Evolutionary conservation across 2,329 filamentous ascomycete genomes (phyloP), one percentile per base, ranked within the genome.

Genomic region (Penicillium sp.): DNA sequence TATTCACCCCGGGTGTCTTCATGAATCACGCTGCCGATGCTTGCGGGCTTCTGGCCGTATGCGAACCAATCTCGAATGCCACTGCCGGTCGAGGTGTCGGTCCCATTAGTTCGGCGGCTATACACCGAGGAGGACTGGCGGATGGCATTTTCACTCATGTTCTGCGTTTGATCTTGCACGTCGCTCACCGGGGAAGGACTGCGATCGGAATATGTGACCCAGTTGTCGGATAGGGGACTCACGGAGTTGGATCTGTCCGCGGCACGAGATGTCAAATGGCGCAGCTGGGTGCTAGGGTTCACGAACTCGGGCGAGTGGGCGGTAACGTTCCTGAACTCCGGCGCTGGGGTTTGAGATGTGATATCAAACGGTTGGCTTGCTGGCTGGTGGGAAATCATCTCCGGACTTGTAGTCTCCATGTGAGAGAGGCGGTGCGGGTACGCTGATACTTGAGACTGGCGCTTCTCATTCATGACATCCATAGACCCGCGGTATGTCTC

Each of bases 401-500:
- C 54, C 2, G 62, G 58, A 29, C 56, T 56, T 15, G 57, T 50
- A 12, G 56, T 48, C 32, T 61, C 55, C 13, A 56, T 54, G 43
- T 47, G 61, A 32, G 56, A 62, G 33, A 45, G 50, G 17, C 41
- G 50, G 46, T 65, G 39, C 42, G 55, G 45, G 42, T 64, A 64
- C 1, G 76, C 73, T 30, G 68, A 65, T 22, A 69, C 70, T 41
- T 75, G 74, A 7, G 72, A 61, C 11, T 73, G 61, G 11, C 64
- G 63, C 12, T 70, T 65, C 14, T 68, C 67, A 28, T 60, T 56
- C 7, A 54, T 68, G 17, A 55, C 67, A 45, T 70, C 71, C 7
- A 77, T 74, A 9, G 72, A 70, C 6, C 66, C 65, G 10, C 70
- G 74, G 43, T 72, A 75, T 15, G 66, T 67, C 32, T 73, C 63